Base-by-base conservation (phyloP, 441 rosid species). In the Eruca vesicaria region DNA sequence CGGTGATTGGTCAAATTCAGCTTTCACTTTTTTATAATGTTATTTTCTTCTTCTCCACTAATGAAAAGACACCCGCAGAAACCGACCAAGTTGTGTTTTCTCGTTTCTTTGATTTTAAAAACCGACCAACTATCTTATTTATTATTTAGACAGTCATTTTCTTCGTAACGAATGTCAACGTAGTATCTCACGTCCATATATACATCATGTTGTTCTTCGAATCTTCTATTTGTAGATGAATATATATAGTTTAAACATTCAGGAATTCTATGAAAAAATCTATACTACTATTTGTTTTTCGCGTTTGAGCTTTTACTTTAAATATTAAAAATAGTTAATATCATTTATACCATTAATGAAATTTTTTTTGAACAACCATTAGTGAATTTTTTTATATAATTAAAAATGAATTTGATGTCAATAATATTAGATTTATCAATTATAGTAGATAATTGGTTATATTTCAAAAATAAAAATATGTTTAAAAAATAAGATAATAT, bases 1-100 rank as follows among this genome's bases (percentile, higher is more conserved):
- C 72, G 76, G 80, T 23, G 31, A 77, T 35, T 77, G 63, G 80
- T 77, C 80, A 77, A 64, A 65, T 70, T 23, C 56, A 65, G 3
- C 80, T 76, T 71, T 76, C 72, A 14, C 62, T 35, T 71, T 45
- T 64, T 76, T 6, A 57, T 64, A 69, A 63, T 63, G 53, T 52
- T 28, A 45, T 45, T 70, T 64, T 41, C 23, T 29, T 41, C 15
- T 53, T 53, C 58, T 53, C 58, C 58, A 53, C 58, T 4, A 3
- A 4, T 2, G 14, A 53, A 53, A 53, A 19, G 58, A 53, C 14
- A 53, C 28, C 6, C 21, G 56, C 58, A 9, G n/a, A 53, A 53
- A 53, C 58, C 58, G 58, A 53, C 58, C 58, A 53, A 53, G 58
- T 15, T 56, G n/a, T 60, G 36, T 59, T 15, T 59, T 59, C 33